Evolutionary conservation across 495 filamentous ascomycete genomes (phyloP).

Genomic region (Penicillium desertorum): DNA sequence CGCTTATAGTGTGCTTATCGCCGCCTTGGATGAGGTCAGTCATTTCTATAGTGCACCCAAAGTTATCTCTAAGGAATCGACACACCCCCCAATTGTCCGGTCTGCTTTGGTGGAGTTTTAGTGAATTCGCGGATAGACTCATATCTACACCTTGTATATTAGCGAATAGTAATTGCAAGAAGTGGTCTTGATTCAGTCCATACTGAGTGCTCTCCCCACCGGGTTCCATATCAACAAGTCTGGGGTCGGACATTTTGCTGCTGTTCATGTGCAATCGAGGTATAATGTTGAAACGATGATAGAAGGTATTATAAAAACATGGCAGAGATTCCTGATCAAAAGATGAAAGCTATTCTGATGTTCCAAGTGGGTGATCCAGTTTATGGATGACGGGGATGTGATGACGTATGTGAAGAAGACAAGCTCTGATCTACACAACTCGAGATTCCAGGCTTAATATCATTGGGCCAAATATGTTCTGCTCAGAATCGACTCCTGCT

Average conservation of each 20-base stretch:
- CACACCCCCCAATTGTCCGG: constrained; percentile 60
- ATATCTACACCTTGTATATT: constrained; percentile 46
- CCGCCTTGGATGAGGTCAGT: constrained; percentile 20
- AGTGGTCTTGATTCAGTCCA: constrained; percentile 6
- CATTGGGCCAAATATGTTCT: not conserved
- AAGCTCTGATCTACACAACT: not conserved
- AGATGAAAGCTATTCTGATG: not conserved
- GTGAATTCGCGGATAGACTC: constrained; percentile 55
- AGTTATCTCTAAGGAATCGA: not conserved
- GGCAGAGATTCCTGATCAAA: not conserved
- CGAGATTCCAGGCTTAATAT: not conserved
- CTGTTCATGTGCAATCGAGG: not conserved
- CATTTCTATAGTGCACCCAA: not conserved
- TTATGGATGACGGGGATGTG: constrained; percentile 17
- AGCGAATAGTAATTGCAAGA: not conserved
- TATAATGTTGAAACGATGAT: not conserved
- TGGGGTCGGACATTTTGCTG: constrained; percentile 34
- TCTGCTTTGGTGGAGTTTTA: constrained; percentile 51
- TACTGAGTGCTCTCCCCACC: constrained; percentile 66
- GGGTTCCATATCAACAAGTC: constrained; percentile 59
- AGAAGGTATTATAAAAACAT: not conserved
- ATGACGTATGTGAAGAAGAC: constrained; percentile 25
- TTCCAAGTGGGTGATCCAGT: not conserved
- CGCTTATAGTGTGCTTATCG: constrained; percentile 34
- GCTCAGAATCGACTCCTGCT: not conserved